A percentile compares a stretch with the other conserved stretches of the same genome.
Evolutionary conservation across 2,329 filamentous ascomycete species (phyloP).

Genomic region (Hypomyces perniciosus): DNA sequence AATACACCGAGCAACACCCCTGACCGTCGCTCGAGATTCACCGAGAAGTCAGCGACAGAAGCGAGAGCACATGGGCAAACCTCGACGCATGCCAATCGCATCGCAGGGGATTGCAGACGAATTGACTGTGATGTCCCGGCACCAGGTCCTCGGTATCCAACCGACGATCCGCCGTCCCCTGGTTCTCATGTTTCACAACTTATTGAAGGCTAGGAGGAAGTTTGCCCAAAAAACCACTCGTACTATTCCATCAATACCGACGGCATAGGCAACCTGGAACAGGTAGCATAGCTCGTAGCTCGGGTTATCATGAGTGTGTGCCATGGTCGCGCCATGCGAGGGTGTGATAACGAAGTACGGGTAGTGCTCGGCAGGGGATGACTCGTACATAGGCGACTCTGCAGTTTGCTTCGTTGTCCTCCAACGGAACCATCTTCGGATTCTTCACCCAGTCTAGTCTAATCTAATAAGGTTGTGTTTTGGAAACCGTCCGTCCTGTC

Average conservation of each 20-base stretch:
- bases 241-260: not conserved
- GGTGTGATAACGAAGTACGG: too few relatives aligned
- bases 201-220: not conserved
- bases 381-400: not conserved
- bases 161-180: not conserved
- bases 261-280: not conserved
- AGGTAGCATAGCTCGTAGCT: too few relatives aligned
- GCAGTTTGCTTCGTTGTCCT: not conserved
- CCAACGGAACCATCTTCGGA: not conserved
- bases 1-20: too few relatives aligned
- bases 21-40: too few relatives aligned
- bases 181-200: slow-evolving; percentile 11
- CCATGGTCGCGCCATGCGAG: not conserved
- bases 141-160: not conserved
- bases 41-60: too few relatives aligned
- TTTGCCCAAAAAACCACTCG: not conserved
- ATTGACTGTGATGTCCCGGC: not conserved
- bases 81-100: not conserved
- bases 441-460: not conserved
- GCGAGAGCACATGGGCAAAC: too few relatives aligned
- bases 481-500: not conserved
- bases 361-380: too few relatives aligned
- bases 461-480: not conserved
- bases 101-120: not conserved
- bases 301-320: not conserved